Evolutionary conservation across 371 early-diverging fungal genomes (phyloP).

Genomic region (Mortierella sp.): DNA sequence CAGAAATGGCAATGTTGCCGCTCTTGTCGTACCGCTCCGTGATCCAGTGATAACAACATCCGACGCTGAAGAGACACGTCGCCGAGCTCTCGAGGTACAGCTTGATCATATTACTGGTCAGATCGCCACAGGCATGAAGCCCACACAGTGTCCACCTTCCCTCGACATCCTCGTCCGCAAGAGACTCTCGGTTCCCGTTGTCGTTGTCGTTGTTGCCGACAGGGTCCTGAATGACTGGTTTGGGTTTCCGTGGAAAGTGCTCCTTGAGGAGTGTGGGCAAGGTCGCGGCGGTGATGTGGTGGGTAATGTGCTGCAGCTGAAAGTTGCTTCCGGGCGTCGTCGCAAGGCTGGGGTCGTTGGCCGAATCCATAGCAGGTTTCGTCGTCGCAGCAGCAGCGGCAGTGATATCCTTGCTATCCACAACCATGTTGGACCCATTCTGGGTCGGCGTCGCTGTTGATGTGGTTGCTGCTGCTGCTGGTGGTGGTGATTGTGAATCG

Average conservation of each 20-base stretch:
- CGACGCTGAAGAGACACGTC: slow-evolving; percentile 79
- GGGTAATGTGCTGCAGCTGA: slow-evolving; percentile 65
- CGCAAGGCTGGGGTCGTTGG: slow-evolving; percentile 36
- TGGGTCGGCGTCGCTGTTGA: too few species aligned
- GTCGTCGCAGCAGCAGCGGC: not conserved
- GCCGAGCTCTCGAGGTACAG: slow-evolving; percentile 79
- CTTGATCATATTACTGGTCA: slow-evolving; percentile 79
- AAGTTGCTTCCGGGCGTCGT: slow-evolving; percentile 44
- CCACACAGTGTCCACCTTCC: slow-evolving; percentile 83
- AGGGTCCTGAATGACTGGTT: not conserved
- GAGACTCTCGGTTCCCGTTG: slow-evolving; percentile 13
- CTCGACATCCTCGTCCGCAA: slow-evolving; percentile 29
- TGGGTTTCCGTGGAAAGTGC: slow-evolving; percentile 47
- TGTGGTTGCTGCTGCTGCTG: not conserved
- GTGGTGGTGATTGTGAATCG: not conserved
- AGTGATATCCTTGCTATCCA: not conserved
- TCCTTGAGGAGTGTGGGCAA: slow-evolving; percentile 59
- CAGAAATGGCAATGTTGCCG: slow-evolving; percentile 71
- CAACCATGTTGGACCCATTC: not conserved
- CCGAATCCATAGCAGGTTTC: slow-evolving; percentile 1
- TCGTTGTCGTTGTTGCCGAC: not conserved
- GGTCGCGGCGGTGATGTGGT: slow-evolving; percentile 67
- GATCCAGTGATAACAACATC: slow-evolving; percentile 88
- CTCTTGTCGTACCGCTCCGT: slow-evolving; percentile 50
- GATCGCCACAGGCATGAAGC: slow-evolving; percentile 90